Evolutionary conservation across 495 filamentous ascomycete genomes (phyloP), one percentile per base, ranked within the genome.

Genomic region (Cladorrhinum samala): DNA sequence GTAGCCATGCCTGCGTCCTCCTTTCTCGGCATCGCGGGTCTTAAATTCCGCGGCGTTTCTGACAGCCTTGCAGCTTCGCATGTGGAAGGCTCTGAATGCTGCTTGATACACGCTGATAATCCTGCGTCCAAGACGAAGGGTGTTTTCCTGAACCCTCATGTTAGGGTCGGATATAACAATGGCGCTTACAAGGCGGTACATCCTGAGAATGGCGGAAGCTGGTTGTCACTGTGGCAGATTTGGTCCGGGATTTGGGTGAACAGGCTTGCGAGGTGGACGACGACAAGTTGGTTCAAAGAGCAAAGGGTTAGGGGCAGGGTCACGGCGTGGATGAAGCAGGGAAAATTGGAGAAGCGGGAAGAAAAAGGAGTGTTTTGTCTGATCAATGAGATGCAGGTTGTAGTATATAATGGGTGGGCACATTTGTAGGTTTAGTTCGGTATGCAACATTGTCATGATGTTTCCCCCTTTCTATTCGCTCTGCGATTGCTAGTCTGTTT

Each of bases 351-450:
- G 37, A 69, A 62, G 18, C 50, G 56, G 48, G 60, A 71, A 38
- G 83, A 87, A 55, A 73, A 65, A 1, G 85, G 80, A n/a, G 70
- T 71, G 41, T 76, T 78, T 45, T 93, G 88, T 63, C 69, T 91
- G 50, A 80, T 91, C 46, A 83, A 91, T 69, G 87, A 91, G 72
- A 91, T 91, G 88, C 88, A 93, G 65, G 79, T 93, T 36, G 70
- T 92, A 54, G 77, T 80, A 59, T 56, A 74, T 45, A 86, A 86
- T 65, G 88, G 88, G 16, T 93, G 87, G 88, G 77, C 75, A 49
- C 88, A 91, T 77, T 72, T 90, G 42, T 89, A 62, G 53, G 16
- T 49, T n/a, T n/a, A n/a, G n/a, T n/a, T n/a, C n/a, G n/a, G n/a
- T n/a, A n/a, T n/a, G n/a, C n/a, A n/a, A n/a, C n/a, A n/a, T n/a